Evolutionary conservation across 1,284 basidiomycete genomes (phyloP).

Genomic region (Leccinum pachyderme): DNA sequence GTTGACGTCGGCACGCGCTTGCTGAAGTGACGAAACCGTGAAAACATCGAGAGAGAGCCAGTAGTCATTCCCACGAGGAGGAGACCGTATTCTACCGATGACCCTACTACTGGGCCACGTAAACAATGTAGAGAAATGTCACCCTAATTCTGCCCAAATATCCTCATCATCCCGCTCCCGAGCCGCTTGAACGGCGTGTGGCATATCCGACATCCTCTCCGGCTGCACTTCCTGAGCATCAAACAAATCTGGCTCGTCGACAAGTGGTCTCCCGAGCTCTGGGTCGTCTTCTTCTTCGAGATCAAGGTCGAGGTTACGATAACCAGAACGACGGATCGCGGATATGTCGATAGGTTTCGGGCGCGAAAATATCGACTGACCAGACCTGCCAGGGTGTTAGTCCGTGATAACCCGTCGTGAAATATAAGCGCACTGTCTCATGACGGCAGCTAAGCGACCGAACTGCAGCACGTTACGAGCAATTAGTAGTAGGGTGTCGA

Average conservation of each 20-base stretch:
- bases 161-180: constrained; percentile 62
- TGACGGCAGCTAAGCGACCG: constrained; percentile 81
- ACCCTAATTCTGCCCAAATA: constrained; percentile 71
- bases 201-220: constrained; percentile 48
- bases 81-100: too few relatives aligned
- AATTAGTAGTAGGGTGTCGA: constrained; percentile 88
- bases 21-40: constrained; percentile 11
- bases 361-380: constrained; percentile 89
- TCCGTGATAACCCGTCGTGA: background rate
- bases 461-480: constrained; percentile 92
- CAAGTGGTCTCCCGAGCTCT: constrained; percentile 55
- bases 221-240: constrained; percentile 46
- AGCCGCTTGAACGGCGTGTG: constrained; percentile 50
- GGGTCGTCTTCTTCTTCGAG: constrained; percentile 56
- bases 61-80: too few relatives aligned
- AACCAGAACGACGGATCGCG: constrained; percentile 65
- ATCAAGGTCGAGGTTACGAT: constrained; percentile 65
- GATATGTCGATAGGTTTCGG: constrained; percentile 91
- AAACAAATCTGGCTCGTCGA: constrained; percentile 54
- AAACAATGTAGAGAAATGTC: constrained; percentile 2
- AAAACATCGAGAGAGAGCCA: constrained; percentile 15
- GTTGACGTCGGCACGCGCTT: constrained; percentile 6
- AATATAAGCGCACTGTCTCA: constrained; percentile 72
- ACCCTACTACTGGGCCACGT: too few relatives aligned
- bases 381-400: constrained; percentile 59